Evolutionary conservation across 306 rosid genomes (phyloP).

Genomic region (Rosa rugosa): DNA sequence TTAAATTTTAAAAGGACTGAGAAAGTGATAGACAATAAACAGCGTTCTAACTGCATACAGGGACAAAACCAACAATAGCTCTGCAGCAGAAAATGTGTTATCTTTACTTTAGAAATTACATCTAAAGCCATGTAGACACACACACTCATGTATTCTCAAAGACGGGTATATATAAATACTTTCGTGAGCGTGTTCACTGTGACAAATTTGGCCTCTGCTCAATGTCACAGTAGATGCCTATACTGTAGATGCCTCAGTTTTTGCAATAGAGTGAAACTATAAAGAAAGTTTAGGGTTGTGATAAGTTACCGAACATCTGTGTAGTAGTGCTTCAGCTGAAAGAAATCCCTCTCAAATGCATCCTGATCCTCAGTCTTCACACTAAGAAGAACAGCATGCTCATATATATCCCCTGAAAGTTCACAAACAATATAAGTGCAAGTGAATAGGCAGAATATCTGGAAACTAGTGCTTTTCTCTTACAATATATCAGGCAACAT

Average conservation of each 20-base stretch:
- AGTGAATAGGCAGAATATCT: background rate
- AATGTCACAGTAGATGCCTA: background rate
- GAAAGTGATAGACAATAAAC: background rate
- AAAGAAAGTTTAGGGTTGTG: background rate
- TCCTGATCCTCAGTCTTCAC: constrained; percentile 92
- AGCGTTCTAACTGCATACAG: background rate
- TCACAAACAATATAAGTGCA: constrained; percentile 19
- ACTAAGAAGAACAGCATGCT: constrained; percentile 90
- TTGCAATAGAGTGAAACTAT: background rate
- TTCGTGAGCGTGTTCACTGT: background rate
- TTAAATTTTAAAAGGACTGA: background rate
- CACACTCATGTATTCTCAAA: background rate
- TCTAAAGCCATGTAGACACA: background rate
- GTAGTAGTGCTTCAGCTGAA: constrained; percentile 90
- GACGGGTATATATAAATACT: background rate
- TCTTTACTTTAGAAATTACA: background rate
- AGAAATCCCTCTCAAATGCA: constrained; percentile 95
- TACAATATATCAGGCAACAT: background rate
- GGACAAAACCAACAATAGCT: background rate
- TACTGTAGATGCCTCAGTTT: constrained; percentile 9
- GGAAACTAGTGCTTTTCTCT: constrained; percentile 11
- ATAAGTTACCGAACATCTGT: constrained; percentile 80
- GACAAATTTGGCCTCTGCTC: background rate
- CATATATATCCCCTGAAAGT: constrained; percentile 88
- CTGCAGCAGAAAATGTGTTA: background rate